Percentiles rank a stretch among this genome's conserved stretches.
Evolutionary conservation across 2,329 filamentous ascomycete species (phyloP).

Genomic region (Aspergillus sp.): DNA sequence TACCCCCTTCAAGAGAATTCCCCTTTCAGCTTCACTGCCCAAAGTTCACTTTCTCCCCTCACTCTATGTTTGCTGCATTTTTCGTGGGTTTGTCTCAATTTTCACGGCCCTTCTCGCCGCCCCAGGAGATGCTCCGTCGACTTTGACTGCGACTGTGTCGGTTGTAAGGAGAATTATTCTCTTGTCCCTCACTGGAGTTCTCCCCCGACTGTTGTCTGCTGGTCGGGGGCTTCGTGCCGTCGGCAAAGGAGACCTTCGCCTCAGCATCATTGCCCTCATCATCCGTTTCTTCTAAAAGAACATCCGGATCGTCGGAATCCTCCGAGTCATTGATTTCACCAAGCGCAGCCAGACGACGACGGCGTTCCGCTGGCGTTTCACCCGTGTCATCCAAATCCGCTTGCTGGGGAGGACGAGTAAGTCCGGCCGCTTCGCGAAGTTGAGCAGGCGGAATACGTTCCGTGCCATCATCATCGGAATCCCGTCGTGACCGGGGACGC

Average conservation of each 20-base stretch:
- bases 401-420: conserved; percentile 27
- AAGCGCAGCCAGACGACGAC: conserved; percentile 48
- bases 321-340: conserved; percentile 36
- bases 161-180: background rate
- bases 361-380: conserved; percentile 49
- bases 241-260: conserved; percentile 38
- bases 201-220: conserved; percentile 9
- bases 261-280: conserved; percentile 26
- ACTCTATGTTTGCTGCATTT: background rate
- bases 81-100: background rate
- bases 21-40: background rate
- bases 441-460: conserved; percentile 44
- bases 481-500: conserved; percentile 29
- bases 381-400: conserved; percentile 38
- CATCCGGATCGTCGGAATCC: conserved; percentile 29
- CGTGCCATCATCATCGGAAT: conserved; percentile 48
- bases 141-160: conserved; percentile 6
- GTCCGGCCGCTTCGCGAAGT: conserved; percentile 35
- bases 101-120: conserved; percentile 8
- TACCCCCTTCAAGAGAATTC: no score
- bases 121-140: conserved; percentile 7
- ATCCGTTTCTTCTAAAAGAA: conserved; percentile 23
- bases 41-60: background rate
- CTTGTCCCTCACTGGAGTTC: background rate
- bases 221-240: conserved; percentile 31